Evolutionary conservation across 73 alveolate genomes (phyloP).

Genomic region (Symbiodinium natans): DNA sequence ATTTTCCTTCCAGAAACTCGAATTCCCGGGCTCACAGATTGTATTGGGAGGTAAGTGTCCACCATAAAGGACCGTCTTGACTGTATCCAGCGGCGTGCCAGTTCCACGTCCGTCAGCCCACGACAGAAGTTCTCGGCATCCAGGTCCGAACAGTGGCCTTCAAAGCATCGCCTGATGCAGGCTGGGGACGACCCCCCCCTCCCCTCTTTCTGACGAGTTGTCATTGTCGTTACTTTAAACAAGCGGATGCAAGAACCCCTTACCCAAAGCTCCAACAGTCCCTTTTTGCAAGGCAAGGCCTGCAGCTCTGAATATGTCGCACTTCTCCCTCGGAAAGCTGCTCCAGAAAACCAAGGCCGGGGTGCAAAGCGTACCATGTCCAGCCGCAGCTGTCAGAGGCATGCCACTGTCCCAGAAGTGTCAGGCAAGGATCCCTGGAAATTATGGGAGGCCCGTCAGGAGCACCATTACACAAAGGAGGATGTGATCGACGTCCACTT

Average conservation of each 20-base stretch:
- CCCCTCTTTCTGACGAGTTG: no score
- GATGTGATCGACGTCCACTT: no score
- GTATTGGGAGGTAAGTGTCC: neutral
- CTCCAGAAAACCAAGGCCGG: neutral
- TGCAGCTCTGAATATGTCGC: neutral
- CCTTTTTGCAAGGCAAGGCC: no score
- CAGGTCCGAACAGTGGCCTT: neutral
- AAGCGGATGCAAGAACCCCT: no score
- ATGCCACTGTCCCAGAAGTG: neutral
- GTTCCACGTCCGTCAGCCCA: neutral
- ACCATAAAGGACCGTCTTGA: no score
- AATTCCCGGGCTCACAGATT: neutral
- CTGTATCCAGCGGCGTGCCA: neutral
- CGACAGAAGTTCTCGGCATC: neutral
- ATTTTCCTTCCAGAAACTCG: neutral
- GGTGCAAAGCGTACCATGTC: neutral
- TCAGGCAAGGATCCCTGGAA: neutral
- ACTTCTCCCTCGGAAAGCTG: neutral
- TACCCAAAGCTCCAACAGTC: no score
- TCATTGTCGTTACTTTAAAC: no score
- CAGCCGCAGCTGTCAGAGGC: neutral
- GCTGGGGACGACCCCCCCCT: no score
- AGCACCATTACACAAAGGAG: no score
- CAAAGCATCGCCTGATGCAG: no score
- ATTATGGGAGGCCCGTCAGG: no score